A percentile compares a stretch with the other conserved stretches of the same genome.
phyloP scores from a whole-genome alignment of 805 yeast species.

The Hanseniaspora pseudoguilliermondii region DNA sequence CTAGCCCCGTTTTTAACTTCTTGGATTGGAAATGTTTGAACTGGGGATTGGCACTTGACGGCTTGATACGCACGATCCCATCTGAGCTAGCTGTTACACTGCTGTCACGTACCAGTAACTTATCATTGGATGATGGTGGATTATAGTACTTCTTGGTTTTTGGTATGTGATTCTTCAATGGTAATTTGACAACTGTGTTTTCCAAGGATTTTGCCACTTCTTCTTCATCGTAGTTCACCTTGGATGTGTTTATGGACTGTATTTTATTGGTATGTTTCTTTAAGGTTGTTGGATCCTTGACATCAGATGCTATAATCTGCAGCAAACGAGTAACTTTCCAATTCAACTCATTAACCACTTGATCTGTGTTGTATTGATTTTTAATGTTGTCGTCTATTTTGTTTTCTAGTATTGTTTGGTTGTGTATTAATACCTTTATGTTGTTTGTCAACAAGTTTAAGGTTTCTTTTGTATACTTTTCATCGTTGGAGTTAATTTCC shows the following conservation, averaged over 20 bases:
- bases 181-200: slow-evolving; percentile 11
- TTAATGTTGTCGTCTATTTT: slow-evolving; percentile 26
- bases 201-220: slow-evolving; percentile 6
- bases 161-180: slow-evolving; percentile 15
- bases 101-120: not conserved
- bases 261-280: slow-evolving; percentile 5
- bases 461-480: slow-evolving; percentile 12
- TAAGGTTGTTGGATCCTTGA: not conserved
- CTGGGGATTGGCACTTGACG: slow-evolving; percentile 1
- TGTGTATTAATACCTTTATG: slow-evolving; percentile 23
- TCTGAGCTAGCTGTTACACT: slow-evolving; percentile 2
- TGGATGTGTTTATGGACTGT: not conserved
- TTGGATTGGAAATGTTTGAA: not conserved
- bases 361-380: slow-evolving; percentile 28
- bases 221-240: not conserved
- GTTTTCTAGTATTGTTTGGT: slow-evolving; percentile 27
- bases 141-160: slow-evolving; percentile 25
- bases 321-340: slow-evolving; percentile 14
- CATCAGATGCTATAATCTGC: slow-evolving; percentile 3
- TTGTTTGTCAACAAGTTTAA: slow-evolving; percentile 21
- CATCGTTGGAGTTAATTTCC: slow-evolving; percentile 10
- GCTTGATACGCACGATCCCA: not conserved
- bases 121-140: slow-evolving; percentile 19
- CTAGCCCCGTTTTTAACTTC: not conserved
- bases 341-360: slow-evolving; percentile 23